Conservation (phyloP, 2,329 filamentous ascomycete species). For the Xylariales sp. region DNA sequence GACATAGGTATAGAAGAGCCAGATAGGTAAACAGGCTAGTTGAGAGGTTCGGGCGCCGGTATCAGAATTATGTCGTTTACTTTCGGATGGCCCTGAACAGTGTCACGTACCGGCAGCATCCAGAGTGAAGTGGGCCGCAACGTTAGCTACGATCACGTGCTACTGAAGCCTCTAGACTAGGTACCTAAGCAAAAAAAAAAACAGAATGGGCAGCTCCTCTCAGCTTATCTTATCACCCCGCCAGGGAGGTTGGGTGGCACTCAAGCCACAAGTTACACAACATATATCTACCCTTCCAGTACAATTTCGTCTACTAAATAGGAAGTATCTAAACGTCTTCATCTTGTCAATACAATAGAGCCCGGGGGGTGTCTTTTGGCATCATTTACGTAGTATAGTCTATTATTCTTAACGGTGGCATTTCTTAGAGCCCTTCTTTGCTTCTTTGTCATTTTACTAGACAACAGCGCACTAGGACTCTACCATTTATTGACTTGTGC, state of each 20-base stretch:
- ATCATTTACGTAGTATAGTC: no score
- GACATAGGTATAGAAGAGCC: conserved; percentile 1
- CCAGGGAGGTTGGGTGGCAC: background rate
- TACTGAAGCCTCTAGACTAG: background rate
- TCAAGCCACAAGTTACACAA: no score
- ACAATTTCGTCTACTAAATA: no score
- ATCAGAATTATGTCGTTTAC: conserved; percentile 13
- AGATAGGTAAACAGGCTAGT: background rate
- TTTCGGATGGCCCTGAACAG: conserved; percentile 6
- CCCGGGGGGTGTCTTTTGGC: no score
- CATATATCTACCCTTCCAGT: no score
- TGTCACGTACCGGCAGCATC: conserved; percentile 12
- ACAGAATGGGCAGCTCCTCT: background rate
- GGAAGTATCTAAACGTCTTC: no score
- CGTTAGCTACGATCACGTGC: conserved; percentile 28
- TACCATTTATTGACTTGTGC: background rate
- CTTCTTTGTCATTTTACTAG: no score
- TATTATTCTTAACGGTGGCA: no score
- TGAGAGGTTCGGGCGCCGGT: background rate
- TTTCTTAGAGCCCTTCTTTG: no score
- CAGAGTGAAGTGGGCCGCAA: conserved; percentile 16
- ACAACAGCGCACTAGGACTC: no score
- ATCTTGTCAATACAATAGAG: no score
- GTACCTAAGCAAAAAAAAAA: no score
- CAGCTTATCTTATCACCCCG: conserved; percentile 30